A percentile compares a stretch with the other conserved stretches of the same genome.
Evolutionary conservation across 768 basidiomycete species (phyloP).

Genomic region (Hypholoma fasciculare): DNA sequence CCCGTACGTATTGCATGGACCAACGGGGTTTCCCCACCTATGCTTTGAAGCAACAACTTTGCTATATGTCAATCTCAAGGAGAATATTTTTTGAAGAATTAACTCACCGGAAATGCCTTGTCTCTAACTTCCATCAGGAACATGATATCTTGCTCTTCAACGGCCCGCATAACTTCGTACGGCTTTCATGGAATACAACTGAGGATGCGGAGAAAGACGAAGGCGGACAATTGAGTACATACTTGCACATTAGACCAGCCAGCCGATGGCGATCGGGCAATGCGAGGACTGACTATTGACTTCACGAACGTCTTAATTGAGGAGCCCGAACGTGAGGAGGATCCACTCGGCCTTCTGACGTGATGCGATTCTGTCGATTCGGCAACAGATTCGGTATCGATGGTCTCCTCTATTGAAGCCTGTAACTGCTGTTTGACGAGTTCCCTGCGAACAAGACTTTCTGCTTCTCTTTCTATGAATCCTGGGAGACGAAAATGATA

Average conservation of each 20-base stretch:
- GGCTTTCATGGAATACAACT: constrained; percentile 27
- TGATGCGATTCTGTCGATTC: constrained; percentile 12
- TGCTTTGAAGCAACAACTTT: constrained; percentile 80
- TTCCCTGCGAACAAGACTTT: constrained; percentile 53
- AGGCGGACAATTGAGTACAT: not conserved
- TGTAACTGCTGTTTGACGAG: constrained; percentile 49
- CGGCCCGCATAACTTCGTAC: constrained; percentile 74
- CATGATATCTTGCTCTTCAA: constrained; percentile 82
- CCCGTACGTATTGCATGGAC: constrained; percentile 89
- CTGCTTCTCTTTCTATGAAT: constrained; percentile 74
- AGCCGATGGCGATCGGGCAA: constrained; percentile 15
- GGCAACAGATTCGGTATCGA: constrained; percentile 25
- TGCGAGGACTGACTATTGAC: constrained; percentile 19
- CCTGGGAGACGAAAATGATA: constrained; percentile 33
- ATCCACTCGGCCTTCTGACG: constrained; percentile 15
- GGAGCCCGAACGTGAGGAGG: constrained; percentile 28
- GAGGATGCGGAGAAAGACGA: not conserved
- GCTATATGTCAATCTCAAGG: not conserved
- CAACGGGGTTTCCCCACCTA: constrained; percentile 84
- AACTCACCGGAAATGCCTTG: constrained; percentile 72
- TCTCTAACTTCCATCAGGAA: constrained; percentile 85
- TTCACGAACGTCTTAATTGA: constrained; percentile 32
- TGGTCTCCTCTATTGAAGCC: constrained; percentile 18
- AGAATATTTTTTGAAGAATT: not conserved
- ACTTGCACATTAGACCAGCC: constrained; percentile 30